A percentile compares a stretch with the other conserved stretches of the same genome.
phyloP scores from a whole-genome alignment of 164 flowering plant genomes.

The Macadamia tetraphylla region DNA sequence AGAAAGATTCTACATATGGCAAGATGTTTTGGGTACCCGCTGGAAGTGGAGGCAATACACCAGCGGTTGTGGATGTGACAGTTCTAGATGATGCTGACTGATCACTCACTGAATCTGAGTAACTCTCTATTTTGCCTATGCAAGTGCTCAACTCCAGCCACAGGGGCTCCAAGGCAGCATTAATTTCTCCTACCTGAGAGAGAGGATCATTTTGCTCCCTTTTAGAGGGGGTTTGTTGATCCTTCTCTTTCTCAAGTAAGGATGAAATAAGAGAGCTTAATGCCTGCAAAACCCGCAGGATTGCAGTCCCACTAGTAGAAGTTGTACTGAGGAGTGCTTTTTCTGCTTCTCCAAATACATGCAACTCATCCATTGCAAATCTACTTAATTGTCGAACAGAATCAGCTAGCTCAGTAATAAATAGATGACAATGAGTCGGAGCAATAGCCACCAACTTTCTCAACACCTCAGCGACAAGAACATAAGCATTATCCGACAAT shows the following conservation, averaged over 20 bases:
- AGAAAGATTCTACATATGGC: slow-evolving; percentile 93
- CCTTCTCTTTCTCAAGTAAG: slow-evolving; percentile 54
- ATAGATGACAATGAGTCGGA: slow-evolving; percentile 68
- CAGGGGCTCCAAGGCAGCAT: slow-evolving; percentile 76
- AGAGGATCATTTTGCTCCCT: slow-evolving; percentile 44
- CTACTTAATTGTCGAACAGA: slow-evolving; percentile 57
- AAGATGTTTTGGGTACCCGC: slow-evolving; percentile 88
- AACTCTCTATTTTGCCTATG: slow-evolving; percentile 80
- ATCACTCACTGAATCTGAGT: slow-evolving; percentile 54
- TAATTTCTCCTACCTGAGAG: slow-evolving; percentile 59
- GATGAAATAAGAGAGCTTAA: slow-evolving; percentile 76
- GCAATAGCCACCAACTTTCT: slow-evolving; percentile 79
- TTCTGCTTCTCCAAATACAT: slow-evolving; percentile 64
- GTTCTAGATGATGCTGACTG: slow-evolving; percentile 25
- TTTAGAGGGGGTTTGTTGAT: slow-evolving; percentile 32
- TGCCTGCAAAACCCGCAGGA: slow-evolving; percentile 86
- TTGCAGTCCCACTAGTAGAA: slow-evolving; percentile 81
- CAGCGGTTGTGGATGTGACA: slow-evolving; percentile 39
- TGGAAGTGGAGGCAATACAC: slow-evolving; percentile 72
- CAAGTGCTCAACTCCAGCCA: slow-evolving; percentile 89
- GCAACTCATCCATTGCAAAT: slow-evolving; percentile 78
- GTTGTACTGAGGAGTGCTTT: slow-evolving; percentile 61
- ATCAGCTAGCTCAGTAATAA: slow-evolving; percentile 73
- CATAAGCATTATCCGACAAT: slow-evolving; percentile 83
- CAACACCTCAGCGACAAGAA: slow-evolving; percentile 77